phyloP scores from a whole-genome alignment of 306 rosid genomes.

The Abrus pulchellus region DNA sequence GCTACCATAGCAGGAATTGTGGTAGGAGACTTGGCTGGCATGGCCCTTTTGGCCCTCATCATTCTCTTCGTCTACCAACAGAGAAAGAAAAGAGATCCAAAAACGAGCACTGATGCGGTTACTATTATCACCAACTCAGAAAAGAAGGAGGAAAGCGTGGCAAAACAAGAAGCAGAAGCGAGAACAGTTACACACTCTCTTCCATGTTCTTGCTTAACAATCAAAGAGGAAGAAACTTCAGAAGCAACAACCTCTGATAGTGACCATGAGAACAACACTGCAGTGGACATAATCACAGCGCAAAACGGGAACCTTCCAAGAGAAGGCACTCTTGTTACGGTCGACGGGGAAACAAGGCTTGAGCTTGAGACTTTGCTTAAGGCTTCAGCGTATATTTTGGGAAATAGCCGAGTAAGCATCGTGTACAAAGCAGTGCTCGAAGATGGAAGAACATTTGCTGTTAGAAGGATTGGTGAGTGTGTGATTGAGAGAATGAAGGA shows the following conservation, averaged over 20 bases:
- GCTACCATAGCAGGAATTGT: conserved; percentile 77
- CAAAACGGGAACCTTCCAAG: conserved; percentile 40
- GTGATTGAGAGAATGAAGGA: conserved; percentile 72
- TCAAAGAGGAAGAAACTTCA: conserved; percentile 76
- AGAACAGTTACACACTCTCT: conserved; percentile 32
- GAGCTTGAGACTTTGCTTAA: conserved; percentile 80
- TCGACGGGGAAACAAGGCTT: conserved; percentile 73
- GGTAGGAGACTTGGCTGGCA: conserved; percentile 78
- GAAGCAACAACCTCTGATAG: conserved; percentile 81
- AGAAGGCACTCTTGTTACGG: conserved; percentile 64
- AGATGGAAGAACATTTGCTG: conserved; percentile 80
- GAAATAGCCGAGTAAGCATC: conserved; percentile 71
- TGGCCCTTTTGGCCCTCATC: conserved; percentile 58
- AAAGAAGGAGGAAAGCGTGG: conserved; percentile 41
- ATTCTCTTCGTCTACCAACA: conserved; percentile 72
- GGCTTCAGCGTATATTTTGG: conserved; percentile 85
- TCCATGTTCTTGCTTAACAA: conserved; percentile 69
- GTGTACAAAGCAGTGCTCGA: conserved; percentile 90
- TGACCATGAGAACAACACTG: conserved; percentile 55
- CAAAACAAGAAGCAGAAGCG: conserved; percentile 39
- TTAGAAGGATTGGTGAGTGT: conserved; percentile 82
- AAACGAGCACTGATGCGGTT: neutral
- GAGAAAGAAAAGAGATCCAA: conserved; percentile 53
- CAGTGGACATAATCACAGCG: neutral
- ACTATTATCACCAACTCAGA: neutral